Percentiles rank a stretch among this genome's conserved stretches.
Conservation (phyloP, 73 alveolate genomes). For the Paramecium pentaurelia region DNA sequence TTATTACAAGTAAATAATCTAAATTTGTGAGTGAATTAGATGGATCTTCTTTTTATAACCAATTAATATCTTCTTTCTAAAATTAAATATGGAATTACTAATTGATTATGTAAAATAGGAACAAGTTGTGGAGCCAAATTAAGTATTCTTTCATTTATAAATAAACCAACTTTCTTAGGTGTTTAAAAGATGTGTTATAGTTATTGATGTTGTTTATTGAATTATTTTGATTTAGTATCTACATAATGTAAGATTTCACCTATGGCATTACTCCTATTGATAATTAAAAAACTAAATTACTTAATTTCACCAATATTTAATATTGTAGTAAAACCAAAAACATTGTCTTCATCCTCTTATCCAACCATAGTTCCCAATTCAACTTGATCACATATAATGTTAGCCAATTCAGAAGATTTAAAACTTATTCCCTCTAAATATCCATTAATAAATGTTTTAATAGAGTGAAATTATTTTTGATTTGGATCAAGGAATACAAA, state of each 20-base stretch:
- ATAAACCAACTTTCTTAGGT: background rate
- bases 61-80: conserved; percentile 32
- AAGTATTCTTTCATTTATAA: conserved; percentile 26
- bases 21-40: background rate
- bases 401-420: conserved; percentile 4
- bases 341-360: background rate
- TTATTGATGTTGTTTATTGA: conserved; percentile 11
- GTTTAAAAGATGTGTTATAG: background rate
- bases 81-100: background rate
- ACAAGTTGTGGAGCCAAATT: conserved; percentile 16
- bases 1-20: background rate
- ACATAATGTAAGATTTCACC: conserved; percentile 35
- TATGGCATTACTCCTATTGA: background rate
- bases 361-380: conserved; percentile 42
- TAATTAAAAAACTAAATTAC: background rate
- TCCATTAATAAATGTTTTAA: conserved; percentile 7
- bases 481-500: conserved; percentile 30
- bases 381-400: background rate
- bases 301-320: conserved; percentile 17
- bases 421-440: conserved; percentile 21
- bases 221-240: background rate
- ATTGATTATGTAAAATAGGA: conserved; percentile 9
- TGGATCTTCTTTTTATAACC: background rate
- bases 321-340: conserved; percentile 26
- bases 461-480: background rate